Evolutionary conservation across 2,329 filamentous ascomycete genomes (phyloP), one percentile per base, ranked within the genome.

Genomic region (Xylariomycetidae sp.): DNA sequence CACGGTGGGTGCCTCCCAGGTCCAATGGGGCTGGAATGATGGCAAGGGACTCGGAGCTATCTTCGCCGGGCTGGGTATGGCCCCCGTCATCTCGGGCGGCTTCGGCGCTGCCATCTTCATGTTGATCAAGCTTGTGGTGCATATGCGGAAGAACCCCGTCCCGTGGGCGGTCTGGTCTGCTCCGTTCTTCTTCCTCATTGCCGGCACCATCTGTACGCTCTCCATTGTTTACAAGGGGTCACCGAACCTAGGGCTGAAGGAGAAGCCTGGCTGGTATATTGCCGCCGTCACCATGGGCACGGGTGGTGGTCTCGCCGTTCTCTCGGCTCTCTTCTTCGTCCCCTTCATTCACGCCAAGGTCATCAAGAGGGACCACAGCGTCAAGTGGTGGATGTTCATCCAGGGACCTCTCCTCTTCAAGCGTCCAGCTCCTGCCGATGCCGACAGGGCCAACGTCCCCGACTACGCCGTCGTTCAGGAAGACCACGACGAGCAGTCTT

Each of bases 221-320:
- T 86, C 81, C 27, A 79, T 89, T 49, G 83, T 88, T 47, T 88
- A 86, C 73, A 88, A 88, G 70, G 84, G 84, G 19, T 86, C 83
- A 8, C 82, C 84, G 16, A 79, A 68, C 38, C 71, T 85, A 18
- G 70, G 72, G 15, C 65, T 86, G 17, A 68, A 64, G 64, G 75
- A 81, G 61, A 83, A 81, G 67, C 80, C 83, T 2, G 58, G 60
- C 7, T 80, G 74, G 72, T 88, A 76, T 52, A 75, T 88, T 40
- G 80, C 70, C 9, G 62, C 72, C 11, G 81, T 87, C 40, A 80
- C 78, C 13, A 51, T 87, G 40, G 81, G 82, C 25, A 69, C 67
- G 22, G 82, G 82, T 40, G 65, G 59, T 29, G 82, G 76, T 37
- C 61, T 88, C 20, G 67, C 61, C 30, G 5, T 79, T 20, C 58